Evolutionary conservation across 1,284 basidiomycete genomes (phyloP).

Genomic region (Coniophora puteana): DNA sequence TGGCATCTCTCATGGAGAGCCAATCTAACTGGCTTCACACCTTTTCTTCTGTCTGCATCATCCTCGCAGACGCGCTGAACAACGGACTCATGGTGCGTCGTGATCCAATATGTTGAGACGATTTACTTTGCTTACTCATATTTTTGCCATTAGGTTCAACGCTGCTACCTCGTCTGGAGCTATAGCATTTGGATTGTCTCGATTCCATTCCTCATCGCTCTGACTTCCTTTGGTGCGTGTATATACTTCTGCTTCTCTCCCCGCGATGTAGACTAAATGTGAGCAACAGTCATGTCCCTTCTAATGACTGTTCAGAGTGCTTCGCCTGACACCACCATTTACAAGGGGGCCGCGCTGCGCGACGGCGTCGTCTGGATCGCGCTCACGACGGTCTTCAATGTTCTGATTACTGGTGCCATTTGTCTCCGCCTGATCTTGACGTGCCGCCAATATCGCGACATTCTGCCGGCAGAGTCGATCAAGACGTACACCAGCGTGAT

Average conservation of each 20-base stretch:
- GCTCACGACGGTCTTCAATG: slow-evolving; percentile 18
- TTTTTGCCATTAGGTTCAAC: too few species aligned
- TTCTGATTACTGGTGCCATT: slow-evolving; percentile 21
- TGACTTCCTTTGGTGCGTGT: not conserved
- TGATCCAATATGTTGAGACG: too few species aligned
- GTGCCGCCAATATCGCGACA: slow-evolving; percentile 7
- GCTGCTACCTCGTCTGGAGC: too few species aligned
- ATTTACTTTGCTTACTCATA: too few species aligned
- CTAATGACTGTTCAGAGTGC: slow-evolving; percentile 18
- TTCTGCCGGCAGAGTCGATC: slow-evolving; percentile 11
- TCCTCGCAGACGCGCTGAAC: too few species aligned
- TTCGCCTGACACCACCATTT: slow-evolving; percentile 13
- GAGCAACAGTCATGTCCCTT: slow-evolving; percentile 15
- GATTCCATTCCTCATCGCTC: too few species aligned
- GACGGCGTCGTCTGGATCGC: slow-evolving; percentile 22
- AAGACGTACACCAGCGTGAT: slow-evolving; percentile 19
- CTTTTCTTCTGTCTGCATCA: too few species aligned
- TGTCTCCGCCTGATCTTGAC: slow-evolving; percentile 14
- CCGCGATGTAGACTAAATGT: not conserved
- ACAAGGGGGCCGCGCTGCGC: slow-evolving; percentile 10
- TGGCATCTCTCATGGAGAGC: too few species aligned
- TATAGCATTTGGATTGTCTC: too few species aligned
- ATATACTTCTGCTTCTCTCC: not conserved
- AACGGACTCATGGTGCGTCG: too few species aligned
- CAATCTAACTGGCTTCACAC: too few species aligned